Evolutionary conservation across 257 asterid genomes (phyloP).

Genomic region (Petunia axillaris): DNA sequence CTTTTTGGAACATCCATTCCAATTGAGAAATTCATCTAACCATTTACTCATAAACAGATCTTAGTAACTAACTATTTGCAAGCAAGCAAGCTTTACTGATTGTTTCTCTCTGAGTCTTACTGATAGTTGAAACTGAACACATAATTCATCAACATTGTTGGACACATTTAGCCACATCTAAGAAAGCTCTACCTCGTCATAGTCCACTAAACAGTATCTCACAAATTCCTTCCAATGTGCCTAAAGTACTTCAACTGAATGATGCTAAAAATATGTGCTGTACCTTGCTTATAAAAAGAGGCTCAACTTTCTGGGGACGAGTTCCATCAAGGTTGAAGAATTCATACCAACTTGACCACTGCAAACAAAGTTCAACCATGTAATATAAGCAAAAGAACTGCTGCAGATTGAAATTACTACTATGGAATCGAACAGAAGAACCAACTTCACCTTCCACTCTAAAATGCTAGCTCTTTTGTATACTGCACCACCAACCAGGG

Average conservation of each 20-base stretch:
- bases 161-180: background rate
- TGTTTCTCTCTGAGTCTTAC: background rate
- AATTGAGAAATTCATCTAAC: too few species aligned
- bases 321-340: conserved; percentile 85
- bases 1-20: too few species aligned
- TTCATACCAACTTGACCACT: conserved; percentile 76
- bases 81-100: background rate
- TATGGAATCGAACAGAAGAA: background rate
- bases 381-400: conserved; percentile 29
- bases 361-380: conserved; percentile 26
- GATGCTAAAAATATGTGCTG: background rate
- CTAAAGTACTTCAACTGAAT: conserved; percentile 6
- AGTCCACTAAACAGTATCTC: background rate
- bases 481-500: conserved; percentile 83
- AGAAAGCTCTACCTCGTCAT: background rate
- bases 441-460: conserved; percentile 67
- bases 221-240: background rate
- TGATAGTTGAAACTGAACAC: background rate
- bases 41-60: too few species aligned
- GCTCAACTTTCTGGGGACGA: conserved; percentile 71
- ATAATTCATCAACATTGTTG: background rate
- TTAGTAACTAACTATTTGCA: too few species aligned
- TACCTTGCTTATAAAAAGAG: conserved; percentile 94
- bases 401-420: background rate
- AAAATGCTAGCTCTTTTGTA: conserved; percentile 78